These are phyloP conservation scores for Phytophthora multivora DNA, from an alignment of 352 stramenopile species.

Conservation along the genomic window DNA sequence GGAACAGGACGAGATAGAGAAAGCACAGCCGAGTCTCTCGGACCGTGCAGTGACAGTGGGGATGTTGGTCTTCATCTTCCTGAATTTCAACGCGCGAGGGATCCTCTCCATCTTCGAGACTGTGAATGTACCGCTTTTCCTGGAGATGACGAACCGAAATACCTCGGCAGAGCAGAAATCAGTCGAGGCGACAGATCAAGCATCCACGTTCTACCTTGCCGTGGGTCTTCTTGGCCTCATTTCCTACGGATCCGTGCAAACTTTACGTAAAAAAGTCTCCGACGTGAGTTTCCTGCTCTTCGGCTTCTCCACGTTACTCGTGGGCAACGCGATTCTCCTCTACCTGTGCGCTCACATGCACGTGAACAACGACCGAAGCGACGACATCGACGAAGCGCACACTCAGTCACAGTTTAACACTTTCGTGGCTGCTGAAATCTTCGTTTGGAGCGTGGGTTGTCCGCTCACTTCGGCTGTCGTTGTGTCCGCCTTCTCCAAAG, in stretches of 20 bases:
- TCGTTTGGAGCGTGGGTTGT: slow-evolving; percentile 71
- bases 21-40: slow-evolving; percentile 21
- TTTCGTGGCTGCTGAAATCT: slow-evolving; percentile 50
- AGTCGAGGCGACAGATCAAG: slow-evolving; percentile 31
- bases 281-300: slow-evolving; percentile 54
- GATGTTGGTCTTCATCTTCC: slow-evolving; percentile 66
- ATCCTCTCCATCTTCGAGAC: slow-evolving; percentile 79
- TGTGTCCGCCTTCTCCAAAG: slow-evolving; percentile 63
- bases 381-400: slow-evolving; percentile 12
- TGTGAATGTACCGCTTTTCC: slow-evolving; percentile 68
- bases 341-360: slow-evolving; percentile 30
- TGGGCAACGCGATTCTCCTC: slow-evolving; percentile 56
- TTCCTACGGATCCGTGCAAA: slow-evolving; percentile 45
- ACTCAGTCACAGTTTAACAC: slow-evolving; percentile 30
- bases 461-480: slow-evolving; percentile 59
- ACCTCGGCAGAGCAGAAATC: slow-evolving; percentile 27
- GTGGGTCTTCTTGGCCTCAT: slow-evolving; percentile 60
- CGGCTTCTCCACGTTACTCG: slow-evolving; percentile 49
- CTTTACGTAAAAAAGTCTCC: slow-evolving; percentile 37
- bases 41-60: slow-evolving; percentile 43
- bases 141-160: slow-evolving; percentile 44
- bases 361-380: slow-evolving; percentile 6
- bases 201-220: slow-evolving; percentile 56
- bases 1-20: background rate
- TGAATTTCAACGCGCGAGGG: slow-evolving; percentile 64